Evolutionary conservation across 2,329 filamentous ascomycete genomes (phyloP).

Genomic region (Chlorencoelia australis): DNA sequence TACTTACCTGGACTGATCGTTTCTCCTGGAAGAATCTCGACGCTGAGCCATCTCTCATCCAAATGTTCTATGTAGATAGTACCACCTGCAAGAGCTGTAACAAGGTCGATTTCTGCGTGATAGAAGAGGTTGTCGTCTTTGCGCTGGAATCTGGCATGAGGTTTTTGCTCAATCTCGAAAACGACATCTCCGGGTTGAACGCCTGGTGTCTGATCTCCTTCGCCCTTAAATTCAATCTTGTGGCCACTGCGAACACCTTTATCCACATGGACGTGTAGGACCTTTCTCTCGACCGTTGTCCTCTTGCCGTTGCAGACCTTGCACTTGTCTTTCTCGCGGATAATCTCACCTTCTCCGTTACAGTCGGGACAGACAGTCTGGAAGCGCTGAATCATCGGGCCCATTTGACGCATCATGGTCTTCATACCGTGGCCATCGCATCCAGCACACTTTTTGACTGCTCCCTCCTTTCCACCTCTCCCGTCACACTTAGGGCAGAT

Average conservation of each 20-base stretch:
- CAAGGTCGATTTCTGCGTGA: conserved; percentile 87
- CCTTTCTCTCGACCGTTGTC: conserved; percentile 94
- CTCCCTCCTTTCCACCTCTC: conserved; percentile 90
- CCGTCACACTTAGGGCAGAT: conserved; percentile 94
- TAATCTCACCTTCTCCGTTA: conserved; percentile 92
- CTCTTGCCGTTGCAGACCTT: conserved; percentile 97
- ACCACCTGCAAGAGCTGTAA: conserved; percentile 88
- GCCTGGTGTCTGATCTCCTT: conserved; percentile 91
- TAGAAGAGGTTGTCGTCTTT: conserved; percentile 95
- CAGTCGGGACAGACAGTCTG: conserved; percentile 98
- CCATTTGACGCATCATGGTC: conserved; percentile 99
- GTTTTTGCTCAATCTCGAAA: conserved; percentile 99
- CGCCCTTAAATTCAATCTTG: conserved; percentile 93
- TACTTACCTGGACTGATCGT: conserved; percentile 80
- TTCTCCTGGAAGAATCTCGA: conserved; percentile 89
- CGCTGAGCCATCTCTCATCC: conserved; percentile 90
- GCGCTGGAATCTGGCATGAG: conserved; percentile 88
- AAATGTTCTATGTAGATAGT: conserved; percentile 90
- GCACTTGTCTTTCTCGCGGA: conserved; percentile 95
- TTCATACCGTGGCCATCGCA: conserved; percentile 97
- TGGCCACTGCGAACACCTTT: conserved; percentile 86
- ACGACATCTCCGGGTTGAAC: conserved; percentile 92
- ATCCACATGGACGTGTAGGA: conserved; percentile 96
- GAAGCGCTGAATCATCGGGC: conserved; percentile 99
- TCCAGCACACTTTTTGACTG: conserved; percentile 84